Base-by-base conservation (phyloP, 495 filamentous ascomycete species). In the Cercophora newfieldiana region DNA sequence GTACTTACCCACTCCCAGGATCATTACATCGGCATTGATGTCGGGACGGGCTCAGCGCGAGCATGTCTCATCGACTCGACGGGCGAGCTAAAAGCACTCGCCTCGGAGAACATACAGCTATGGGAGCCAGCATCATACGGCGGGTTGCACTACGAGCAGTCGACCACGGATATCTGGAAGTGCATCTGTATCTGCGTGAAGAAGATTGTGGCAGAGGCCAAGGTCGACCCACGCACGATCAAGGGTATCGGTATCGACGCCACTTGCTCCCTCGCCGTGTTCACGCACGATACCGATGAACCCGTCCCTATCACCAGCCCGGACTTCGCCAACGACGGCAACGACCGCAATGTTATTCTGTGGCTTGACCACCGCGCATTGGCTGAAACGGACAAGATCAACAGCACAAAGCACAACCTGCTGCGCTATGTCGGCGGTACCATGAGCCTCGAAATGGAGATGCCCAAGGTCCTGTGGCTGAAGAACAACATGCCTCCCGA, bases 391-490 rank as follows among this genome's bases (percentile, higher is more conserved):
- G 86, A 88, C 21, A 88, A 89, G 75, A 96, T 99, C 81, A 98
- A 98, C 79, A 88, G 88, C 16, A 97, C 95, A 1, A 86, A 89
- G 57, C 95, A 98, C 80, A 92, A 93, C 68, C 82, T 99, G n/a
- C 85, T 99, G 37, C 88, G 91, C 57, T 99, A 97, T 76, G 94
- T 99, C 5, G 95, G 95, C 54, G 94, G 95, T 47, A 94, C 87
- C 70, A 98, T 99, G 95, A 96, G 91, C 71, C 91, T 96, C 68
- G 95, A 99, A 81, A 99, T 99, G 95, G 95, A 99, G 74, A 93
- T 97, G 26, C 95, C 95, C 25, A 99, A 99, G 74, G 92, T 97
- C 1, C 82, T 98, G 25, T 99, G 95, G 95, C 80, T 99, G 69
- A 97, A 98, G 83, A 95, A 96, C 73, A 83, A 97, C 77, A 97